phyloP scores from a whole-genome alignment of 768 basidiomycete genomes.

The Cystofilobasidium ferigula region DNA sequence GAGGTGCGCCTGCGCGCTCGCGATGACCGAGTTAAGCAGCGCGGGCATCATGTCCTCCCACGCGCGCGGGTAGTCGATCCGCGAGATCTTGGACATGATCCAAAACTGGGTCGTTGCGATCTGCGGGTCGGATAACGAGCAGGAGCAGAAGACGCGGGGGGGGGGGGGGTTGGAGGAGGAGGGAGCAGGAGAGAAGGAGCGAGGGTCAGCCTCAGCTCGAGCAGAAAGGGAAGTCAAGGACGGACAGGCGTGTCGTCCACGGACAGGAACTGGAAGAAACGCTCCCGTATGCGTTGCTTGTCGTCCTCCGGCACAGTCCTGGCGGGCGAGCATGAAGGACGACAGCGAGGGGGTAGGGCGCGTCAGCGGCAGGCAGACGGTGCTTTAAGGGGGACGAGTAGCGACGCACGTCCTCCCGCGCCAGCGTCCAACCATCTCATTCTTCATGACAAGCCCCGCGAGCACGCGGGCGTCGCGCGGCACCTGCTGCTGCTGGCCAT shows the following conservation, averaged over 20 bases:
- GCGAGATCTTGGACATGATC: slow-evolving; percentile 12
- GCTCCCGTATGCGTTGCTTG: neutral
- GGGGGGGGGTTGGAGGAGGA: no score
- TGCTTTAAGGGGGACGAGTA: neutral
- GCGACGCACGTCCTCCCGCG: slow-evolving; percentile 7
- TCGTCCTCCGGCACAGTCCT: neutral
- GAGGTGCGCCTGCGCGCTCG: slow-evolving; percentile 10
- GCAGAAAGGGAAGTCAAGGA: neutral
- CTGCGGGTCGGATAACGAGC: no score
- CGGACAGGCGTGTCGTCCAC: neutral
- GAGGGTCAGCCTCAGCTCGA: neutral
- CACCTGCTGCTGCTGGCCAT: neutral
- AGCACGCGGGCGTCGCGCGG: slow-evolving; percentile 15
- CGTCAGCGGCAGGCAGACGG: neutral
- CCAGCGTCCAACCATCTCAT: slow-evolving; percentile 20
- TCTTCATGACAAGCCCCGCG: slow-evolving; percentile 14
- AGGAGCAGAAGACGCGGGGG: no score
- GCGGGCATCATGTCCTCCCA: slow-evolving; percentile 21
- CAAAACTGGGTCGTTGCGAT: slow-evolving; percentile 23
- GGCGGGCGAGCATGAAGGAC: neutral
- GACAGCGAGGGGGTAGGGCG: no score
- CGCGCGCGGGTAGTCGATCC: slow-evolving; percentile 7
- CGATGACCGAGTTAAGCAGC: slow-evolving; percentile 3
- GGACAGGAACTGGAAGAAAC: neutral
- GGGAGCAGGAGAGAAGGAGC: neutral